Base-by-base conservation (phyloP, 192 early-diverging fungal genomes). In the Linnemannia hyalina region DNA sequence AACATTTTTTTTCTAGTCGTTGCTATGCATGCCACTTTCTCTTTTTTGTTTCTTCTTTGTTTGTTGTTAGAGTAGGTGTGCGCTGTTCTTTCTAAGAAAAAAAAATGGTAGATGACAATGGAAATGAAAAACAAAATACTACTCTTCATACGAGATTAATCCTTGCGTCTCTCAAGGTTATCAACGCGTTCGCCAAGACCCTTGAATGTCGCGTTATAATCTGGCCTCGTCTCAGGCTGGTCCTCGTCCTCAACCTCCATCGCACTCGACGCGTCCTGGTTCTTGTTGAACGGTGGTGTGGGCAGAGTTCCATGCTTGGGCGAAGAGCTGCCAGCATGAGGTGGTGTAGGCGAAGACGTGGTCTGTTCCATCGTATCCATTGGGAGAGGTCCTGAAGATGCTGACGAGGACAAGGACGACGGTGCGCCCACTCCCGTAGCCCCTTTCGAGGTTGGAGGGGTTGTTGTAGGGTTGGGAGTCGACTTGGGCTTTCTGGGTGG, bases 211-310 rank as follows among this genome's bases (percentile, higher is more conserved):
- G 60, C 60, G 11, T 65, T 65, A 11, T 65, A 65, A 32, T 65
- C 60, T 29, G 60, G 11, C 29, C 60, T 32, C 60, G 60, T 15
- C 29, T 65, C 60, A 22, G 78, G 42, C 42, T 73, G 65, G 10
- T 36, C 78, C 26, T 81, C 84, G 8, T 85, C 82, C 29, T 85
- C 82, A 18, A 81, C 72, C 26, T 86, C 84, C 78, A 86, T 86
- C 3, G 78, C 84, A 15, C 70, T 68, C 2, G 79, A 68, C 7
- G 74, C 10, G 41, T 77, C 78, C 63, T 80, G 79, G 16, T 57
- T 69, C 76, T 86, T 86, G 20, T 70, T 81, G 20, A 86, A 44
- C 2, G 84, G 84, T 18, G 84, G 84, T 29, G 84, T 80, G 41
- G 84, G 84, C 8, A 86, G 76, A 3, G 80, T 81, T n/a, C 79